A percentile compares a stretch with the other conserved stretches of the same genome.
Evolutionary conservation across 306 rosid genomes (phyloP).

Genomic region (Gastrolobium bilobum): DNA sequence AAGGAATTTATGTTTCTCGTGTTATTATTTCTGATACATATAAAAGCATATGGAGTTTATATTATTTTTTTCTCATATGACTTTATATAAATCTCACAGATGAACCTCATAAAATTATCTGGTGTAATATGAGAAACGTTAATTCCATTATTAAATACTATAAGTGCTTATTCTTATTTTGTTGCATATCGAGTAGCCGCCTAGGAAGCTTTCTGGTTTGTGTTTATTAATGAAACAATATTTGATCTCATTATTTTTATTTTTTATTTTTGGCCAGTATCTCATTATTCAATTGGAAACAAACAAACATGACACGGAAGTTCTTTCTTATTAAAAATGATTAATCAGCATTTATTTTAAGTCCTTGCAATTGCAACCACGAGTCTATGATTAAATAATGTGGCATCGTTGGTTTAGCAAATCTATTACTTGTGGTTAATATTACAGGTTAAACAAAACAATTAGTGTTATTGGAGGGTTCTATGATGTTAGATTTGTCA

Average conservation of each 20-base stretch:
- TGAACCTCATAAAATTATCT: too few species aligned
- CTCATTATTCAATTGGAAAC: not conserved
- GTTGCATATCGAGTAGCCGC: not conserved
- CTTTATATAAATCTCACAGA: too few species aligned
- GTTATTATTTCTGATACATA: too few species aligned
- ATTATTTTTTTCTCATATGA: too few species aligned
- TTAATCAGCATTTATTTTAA: not conserved
- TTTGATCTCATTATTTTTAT: not conserved
- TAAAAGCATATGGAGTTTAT: too few species aligned
- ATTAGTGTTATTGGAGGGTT: constrained; percentile 23
- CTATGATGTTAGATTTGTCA: not conserved
- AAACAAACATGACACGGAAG: constrained; percentile 7
- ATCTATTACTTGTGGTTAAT: not conserved
- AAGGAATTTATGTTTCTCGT: not conserved
- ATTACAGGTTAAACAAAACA: constrained; percentile 33
- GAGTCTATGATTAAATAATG: constrained; percentile 46
- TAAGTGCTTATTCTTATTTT: not conserved
- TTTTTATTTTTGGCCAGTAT: not conserved
- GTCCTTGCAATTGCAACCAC: constrained; percentile 41
- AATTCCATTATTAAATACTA: not conserved
- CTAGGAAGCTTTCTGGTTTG: not conserved
- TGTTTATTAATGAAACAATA: not conserved
- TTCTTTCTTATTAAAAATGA: constrained; percentile 6
- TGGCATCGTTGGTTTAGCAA: not conserved
- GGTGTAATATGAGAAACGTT: too few species aligned